A percentile compares a stretch with the other conserved stretches of the same genome.
Evolutionary conservation across 139 green algal genomes (phyloP).

Genomic region (Chlamydomonas asymmetrica): DNA sequence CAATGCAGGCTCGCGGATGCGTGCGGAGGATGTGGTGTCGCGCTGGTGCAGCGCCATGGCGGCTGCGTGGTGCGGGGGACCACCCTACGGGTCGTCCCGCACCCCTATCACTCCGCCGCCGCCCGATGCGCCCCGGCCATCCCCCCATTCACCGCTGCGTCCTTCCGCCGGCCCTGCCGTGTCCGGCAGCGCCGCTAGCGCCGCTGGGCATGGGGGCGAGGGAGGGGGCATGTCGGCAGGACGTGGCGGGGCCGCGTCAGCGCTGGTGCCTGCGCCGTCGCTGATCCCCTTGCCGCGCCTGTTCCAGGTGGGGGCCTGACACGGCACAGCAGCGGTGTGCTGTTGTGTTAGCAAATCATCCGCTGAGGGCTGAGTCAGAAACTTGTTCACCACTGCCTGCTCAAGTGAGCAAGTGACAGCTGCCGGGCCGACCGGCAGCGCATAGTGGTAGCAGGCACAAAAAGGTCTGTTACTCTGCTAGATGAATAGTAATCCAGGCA

Average conservation of each 20-base stretch:
- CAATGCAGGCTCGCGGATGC: background rate
- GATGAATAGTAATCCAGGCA: no score
- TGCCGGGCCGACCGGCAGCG: no score
- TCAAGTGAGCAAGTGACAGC: no score
- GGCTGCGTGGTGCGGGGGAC: background rate
- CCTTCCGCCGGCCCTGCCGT: background rate
- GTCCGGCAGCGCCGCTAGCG: background rate
- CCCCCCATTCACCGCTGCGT: background rate
- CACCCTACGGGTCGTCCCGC: background rate
- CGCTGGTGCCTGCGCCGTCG: constrained; percentile 9
- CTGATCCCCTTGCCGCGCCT: constrained; percentile 30
- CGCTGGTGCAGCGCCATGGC: constrained; percentile 13
- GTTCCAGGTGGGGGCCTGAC: constrained; percentile 34
- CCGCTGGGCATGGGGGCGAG: background rate
- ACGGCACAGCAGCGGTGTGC: constrained; percentile 7
- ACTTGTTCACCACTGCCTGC: constrained; percentile 1
- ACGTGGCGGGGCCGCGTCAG: background rate
- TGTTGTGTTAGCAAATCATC: background rate
- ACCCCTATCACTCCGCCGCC: no score
- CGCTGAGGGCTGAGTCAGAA: background rate
- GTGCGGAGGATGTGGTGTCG: background rate
- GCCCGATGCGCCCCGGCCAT: no score
- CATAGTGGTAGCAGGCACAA: no score
- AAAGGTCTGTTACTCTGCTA: no score
- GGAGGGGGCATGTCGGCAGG: background rate